phyloP scores from a whole-genome alignment of 1,139 yeast genomes.

The Suhomyces terraborum region DNA sequence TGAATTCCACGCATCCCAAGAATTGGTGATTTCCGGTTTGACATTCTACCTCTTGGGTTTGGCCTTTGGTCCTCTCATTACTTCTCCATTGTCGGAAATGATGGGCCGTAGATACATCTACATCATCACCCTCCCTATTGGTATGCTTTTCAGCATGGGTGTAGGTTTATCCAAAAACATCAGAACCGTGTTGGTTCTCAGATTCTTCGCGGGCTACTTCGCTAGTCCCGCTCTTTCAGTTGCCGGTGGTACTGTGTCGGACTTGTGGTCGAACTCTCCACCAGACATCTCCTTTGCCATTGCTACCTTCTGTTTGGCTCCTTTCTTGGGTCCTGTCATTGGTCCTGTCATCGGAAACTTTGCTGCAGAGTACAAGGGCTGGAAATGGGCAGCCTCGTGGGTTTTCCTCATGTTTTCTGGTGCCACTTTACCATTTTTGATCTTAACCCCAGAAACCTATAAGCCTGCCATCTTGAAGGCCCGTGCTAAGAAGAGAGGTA shows the following conservation, averaged over 20 bases:
- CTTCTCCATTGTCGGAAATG: conserved; percentile 80
- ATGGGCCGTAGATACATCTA: conserved; percentile 71
- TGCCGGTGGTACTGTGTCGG: conserved; percentile 85
- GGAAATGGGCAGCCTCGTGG: conserved; percentile 80
- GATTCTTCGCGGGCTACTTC: conserved; percentile 79
- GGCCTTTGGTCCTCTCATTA: conserved; percentile 69
- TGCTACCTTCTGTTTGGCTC: conserved; percentile 69
- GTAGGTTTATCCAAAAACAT: conserved; percentile 65
- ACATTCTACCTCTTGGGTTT: conserved; percentile 72
- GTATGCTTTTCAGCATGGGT: conserved; percentile 77
- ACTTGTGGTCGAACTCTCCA: conserved; percentile 60
- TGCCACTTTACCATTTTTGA: conserved; percentile 56
- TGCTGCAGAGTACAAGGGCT: conserved; percentile 65
- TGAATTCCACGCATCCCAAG: conserved; percentile 54
- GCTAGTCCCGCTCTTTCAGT: conserved; percentile 85
- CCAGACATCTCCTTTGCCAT: conserved; percentile 66
- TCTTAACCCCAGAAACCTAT: conserved; percentile 69
- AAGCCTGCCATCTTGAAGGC: conserved; percentile 57
- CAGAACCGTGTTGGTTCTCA: conserved; percentile 59
- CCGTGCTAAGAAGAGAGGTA: conserved; percentile 62
- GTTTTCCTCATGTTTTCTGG: conserved; percentile 74
- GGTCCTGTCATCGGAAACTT: conserved; percentile 86
- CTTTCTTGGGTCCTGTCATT: conserved; percentile 77
- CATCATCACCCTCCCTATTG: conserved; percentile 58
- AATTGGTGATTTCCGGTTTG: conserved; percentile 64